Base-by-base conservation (phyloP, 179 eudicot genomes). In the Heliamphora pulchella region DNA sequence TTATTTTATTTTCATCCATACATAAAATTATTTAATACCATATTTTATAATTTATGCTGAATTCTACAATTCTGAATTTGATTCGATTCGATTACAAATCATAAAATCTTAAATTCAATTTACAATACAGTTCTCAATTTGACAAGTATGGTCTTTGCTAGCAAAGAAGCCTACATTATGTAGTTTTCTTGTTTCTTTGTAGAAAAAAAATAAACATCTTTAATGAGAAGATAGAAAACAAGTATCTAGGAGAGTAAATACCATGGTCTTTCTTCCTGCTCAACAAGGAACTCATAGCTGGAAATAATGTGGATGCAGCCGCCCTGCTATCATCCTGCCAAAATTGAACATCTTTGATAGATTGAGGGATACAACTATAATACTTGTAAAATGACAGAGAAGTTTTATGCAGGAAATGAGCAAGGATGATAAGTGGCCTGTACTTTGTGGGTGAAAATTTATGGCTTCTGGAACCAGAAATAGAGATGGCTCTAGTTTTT, bases 181-280 rank as follows among this genome's bases (percentile, higher is more conserved):
- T 22, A 22, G 15, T 53, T 57, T 43, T 20, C 50, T 41, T 8
- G 3, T 76, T 44, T 46, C 18, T 47, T 48, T 5, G 22, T 13
- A 65, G 72, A 39, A 67, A 78, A 53, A 15, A 17, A 39, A 64
- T 15, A 14, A 31, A 31, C 31, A 31, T 31, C 31, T 31, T 43
- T 22, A 47, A 3, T 15, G 48, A 17, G 13, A 14, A 39, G 46
- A 31, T 31, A 8, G 15, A 6, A 39, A 20, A 66, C 0, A 54
- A 17, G 54, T 44, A 74, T 46, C 20, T 44, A 67, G 41, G 73
- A 77, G 11, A 65, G 44, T 0, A 83, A 59, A 20, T 91, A 95
- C 98, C 99, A 65, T 96, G 99, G 81, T 96, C 98, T 82, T 93
- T 96, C 85, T 96, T 96, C 85, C 99, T 86, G 84, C 84, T 91